Evolutionary conservation across 768 basidiomycete species (phyloP), one percentile per base, ranked within the genome.

Genomic region (Holtermanniella nyarrowii): DNA sequence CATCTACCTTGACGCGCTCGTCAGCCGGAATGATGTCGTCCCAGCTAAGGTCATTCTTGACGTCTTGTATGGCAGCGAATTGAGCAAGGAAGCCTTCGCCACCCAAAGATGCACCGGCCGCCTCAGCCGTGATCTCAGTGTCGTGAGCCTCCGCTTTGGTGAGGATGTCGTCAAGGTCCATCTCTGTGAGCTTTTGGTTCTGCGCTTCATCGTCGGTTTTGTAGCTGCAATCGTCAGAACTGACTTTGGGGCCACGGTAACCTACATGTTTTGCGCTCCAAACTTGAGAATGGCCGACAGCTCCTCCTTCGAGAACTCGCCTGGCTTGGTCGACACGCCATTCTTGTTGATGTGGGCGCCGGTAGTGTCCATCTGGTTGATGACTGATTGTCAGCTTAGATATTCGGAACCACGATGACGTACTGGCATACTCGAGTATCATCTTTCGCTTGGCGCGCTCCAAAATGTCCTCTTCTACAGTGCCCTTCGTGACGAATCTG

Each of bases 281-380:
- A 93, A 99, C 74, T 99, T 99, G 70, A 99, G 79, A 46, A 99
- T 96, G 14, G 93, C 91, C 27, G 86, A 85, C 27, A 99, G 79
- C 70, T 99, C 95, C 61, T 97, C 95, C 74, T 91, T 95, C 73
- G 73, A 74, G 54, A 73, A 70, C 20, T 74, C 71, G 43, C 59
- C 62, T 20, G 57, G 59, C 54, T 69, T 61, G 25, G 70, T 73
- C 18, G 79, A 78, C 64, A 88, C 89, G 51, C 85, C 84, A 37
- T 63, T 65, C 47, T 48, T 48, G 67, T 88, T 84, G 48, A 99
- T 81, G 73, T 96, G 88, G 41, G 88, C 87, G 59, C 96, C 95
- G 40, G 91, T 90, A 21, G 95, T 99, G 74, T 99, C 95, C 86
- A 97, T 95, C 74, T 97, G 93, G 74, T 96, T 95, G 77, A 99